phyloP scores from a whole-genome alignment of 192 early-diverging fungal species.

The Coemansia javaensis region DNA sequence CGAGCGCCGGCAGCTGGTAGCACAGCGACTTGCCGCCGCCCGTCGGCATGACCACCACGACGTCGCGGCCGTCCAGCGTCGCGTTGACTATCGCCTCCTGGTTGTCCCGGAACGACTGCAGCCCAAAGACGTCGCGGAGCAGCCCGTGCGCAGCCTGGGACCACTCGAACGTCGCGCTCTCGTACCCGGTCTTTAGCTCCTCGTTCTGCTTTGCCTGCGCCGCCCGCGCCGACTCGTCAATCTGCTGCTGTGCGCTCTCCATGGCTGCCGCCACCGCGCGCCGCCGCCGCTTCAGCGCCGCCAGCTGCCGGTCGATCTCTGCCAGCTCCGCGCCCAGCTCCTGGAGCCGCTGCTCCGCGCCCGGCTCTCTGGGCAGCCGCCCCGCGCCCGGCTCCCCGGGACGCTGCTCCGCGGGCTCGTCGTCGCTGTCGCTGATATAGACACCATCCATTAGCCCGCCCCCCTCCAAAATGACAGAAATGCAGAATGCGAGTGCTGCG shows the following conservation, averaged over 20 bases:
- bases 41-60: constrained; percentile 51
- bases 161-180: constrained; percentile 51
- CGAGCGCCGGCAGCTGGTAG: constrained; percentile 53
- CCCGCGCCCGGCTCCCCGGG: too few species aligned
- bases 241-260: constrained; percentile 8
- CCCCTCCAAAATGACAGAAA: neutral
- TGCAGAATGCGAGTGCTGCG: neutral
- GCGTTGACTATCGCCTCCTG: constrained; percentile 54
- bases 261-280: constrained; percentile 8
- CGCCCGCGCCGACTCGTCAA: constrained; percentile 12
- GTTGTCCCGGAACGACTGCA: constrained; percentile 41
- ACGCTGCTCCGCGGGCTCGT: neutral
- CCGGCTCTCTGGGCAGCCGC: too few species aligned
- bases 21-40: constrained; percentile 55
- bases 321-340: constrained; percentile 17
- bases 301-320: constrained; percentile 18
- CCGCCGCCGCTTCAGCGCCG: constrained; percentile 16
- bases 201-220: constrained; percentile 22
- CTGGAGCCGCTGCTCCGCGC: constrained; percentile 4
- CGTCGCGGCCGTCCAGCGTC: constrained; percentile 49
- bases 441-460: neutral
- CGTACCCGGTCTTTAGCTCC: constrained; percentile 30
- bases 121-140: constrained; percentile 47
- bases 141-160: constrained; percentile 30
- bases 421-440: constrained; percentile 10